These are phyloP conservation scores for Hysterangium stoloniferum DNA, from an alignment of 768 basidiomycete genomes.

Conservation along the genomic window DNA sequence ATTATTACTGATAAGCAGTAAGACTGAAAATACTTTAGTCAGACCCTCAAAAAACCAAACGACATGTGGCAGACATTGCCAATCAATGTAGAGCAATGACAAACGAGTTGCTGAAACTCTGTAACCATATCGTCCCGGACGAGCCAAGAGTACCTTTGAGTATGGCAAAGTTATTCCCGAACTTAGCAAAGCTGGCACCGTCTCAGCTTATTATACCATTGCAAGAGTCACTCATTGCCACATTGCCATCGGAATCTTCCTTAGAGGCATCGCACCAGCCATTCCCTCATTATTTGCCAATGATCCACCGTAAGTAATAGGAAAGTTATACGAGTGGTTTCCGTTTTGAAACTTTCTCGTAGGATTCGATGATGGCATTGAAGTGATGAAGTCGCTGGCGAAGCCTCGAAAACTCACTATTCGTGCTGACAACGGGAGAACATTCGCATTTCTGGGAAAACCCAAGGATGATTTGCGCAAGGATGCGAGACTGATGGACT, in stretches of 20 bases:
- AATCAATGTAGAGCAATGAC: slow-evolving; percentile 53
- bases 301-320: slow-evolving; percentile 54
- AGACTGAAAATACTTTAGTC: neutral
- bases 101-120: slow-evolving; percentile 59
- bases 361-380: slow-evolving; percentile 81
- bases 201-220: slow-evolving; percentile 79
- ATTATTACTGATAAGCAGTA: neutral
- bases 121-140: slow-evolving; percentile 43
- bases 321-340: neutral
- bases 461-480: slow-evolving; percentile 97
- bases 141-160: slow-evolving; percentile 32
- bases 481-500: slow-evolving; percentile 96
- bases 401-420: slow-evolving; percentile 89
- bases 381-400: slow-evolving; percentile 86
- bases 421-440: slow-evolving; percentile 69
- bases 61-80: slow-evolving; percentile 43
- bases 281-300: slow-evolving; percentile 70
- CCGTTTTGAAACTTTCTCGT: neutral
- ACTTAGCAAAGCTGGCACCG: slow-evolving; percentile 46
- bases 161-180: slow-evolving; percentile 47
- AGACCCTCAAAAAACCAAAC: slow-evolving; percentile 40
- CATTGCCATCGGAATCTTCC: slow-evolving; percentile 68
- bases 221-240: slow-evolving; percentile 86
- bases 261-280: slow-evolving; percentile 62
- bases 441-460: slow-evolving; percentile 90